Evolutionary conservation across 208 protist species (phyloP).

Genomic region (Wallacemonas rigidus): DNA sequence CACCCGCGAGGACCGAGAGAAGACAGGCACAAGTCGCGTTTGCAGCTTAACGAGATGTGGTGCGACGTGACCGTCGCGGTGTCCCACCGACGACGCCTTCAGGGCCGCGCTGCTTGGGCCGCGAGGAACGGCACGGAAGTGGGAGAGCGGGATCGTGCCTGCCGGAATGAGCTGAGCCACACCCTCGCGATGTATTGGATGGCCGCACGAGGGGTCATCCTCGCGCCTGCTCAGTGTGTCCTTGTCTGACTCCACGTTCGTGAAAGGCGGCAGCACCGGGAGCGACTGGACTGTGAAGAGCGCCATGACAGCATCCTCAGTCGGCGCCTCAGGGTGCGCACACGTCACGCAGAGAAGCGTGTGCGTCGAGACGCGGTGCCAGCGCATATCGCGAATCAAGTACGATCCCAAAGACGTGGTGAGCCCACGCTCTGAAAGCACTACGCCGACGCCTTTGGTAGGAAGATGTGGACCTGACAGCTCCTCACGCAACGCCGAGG

Average conservation of each 20-base stretch:
- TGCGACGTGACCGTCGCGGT: slow-evolving; percentile 19
- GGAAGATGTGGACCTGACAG: slow-evolving; percentile 1
- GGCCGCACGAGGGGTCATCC: neutral
- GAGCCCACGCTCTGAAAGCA: slow-evolving; percentile 51
- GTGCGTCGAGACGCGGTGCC: slow-evolving; percentile 65
- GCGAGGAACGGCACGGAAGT: slow-evolving; percentile 26
- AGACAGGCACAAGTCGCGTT: slow-evolving; percentile 54
- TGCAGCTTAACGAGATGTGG: slow-evolving; percentile 30
- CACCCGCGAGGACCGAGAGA: slow-evolving; percentile 36
- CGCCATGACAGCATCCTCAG: slow-evolving; percentile 35
- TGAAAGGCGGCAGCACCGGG: slow-evolving; percentile 32
- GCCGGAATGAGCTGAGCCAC: slow-evolving; percentile 43
- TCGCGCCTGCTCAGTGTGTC: neutral
- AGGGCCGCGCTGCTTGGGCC: slow-evolving; percentile 13
- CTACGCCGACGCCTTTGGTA: slow-evolving; percentile 15
- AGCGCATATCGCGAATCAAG: slow-evolving; percentile 49
- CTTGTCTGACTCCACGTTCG: slow-evolving; percentile 40
- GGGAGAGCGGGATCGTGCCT: slow-evolving; percentile 49
- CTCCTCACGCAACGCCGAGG: neutral
- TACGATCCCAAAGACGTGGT: slow-evolving; percentile 57
- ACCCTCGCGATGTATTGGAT: slow-evolving; percentile 16
- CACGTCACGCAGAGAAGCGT: slow-evolving; percentile 81
- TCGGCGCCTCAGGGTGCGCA: slow-evolving; percentile 33
- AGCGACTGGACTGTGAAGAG: slow-evolving; percentile 75
- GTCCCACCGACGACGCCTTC: neutral